A percentile compares a stretch with the other conserved stretches of the same genome.
These are phyloP conservation scores for Xylariomycetidae sp. DNA, from an alignment of 2,329 filamentous ascomycete species.

Conservation along the genomic window DNA sequence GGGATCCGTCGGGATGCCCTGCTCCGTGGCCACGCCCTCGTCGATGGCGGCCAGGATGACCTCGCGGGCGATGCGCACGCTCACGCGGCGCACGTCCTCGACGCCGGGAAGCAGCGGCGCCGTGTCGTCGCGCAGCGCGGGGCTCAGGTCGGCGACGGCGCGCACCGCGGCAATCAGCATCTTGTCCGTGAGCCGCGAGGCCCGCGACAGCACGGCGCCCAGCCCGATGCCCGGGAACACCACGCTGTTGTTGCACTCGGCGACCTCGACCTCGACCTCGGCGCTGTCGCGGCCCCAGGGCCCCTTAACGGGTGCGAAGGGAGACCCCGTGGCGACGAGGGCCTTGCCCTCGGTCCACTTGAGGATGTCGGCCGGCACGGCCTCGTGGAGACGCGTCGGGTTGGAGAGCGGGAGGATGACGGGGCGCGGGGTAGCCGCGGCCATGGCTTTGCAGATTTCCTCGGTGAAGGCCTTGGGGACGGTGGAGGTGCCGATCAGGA, in stretches of 20 bases:
- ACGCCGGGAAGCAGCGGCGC: constrained; percentile 74
- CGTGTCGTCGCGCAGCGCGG: constrained; percentile 58
- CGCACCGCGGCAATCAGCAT: constrained; percentile 80
- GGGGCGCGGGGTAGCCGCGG: constrained; percentile 65
- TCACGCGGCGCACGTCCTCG: constrained; percentile 67
- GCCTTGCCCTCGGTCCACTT: constrained; percentile 75
- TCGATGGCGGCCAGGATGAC: constrained; percentile 69
- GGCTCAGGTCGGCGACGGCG: constrained; percentile 66
- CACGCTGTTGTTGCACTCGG: constrained; percentile 86
- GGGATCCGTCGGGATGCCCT: constrained; percentile 56
- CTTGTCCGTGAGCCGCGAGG: constrained; percentile 62
- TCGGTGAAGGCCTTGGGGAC: constrained; percentile 72
- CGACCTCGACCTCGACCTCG: constrained; percentile 46
- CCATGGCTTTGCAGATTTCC: constrained; percentile 71
- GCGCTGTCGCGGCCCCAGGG: constrained; percentile 45
- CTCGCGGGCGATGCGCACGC: constrained; percentile 68
- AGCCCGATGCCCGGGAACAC: constrained; percentile 85
- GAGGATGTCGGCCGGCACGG: constrained; percentile 69
- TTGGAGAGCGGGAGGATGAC: constrained; percentile 80
- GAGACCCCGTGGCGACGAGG: constrained; percentile 77
- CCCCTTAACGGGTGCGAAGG: constrained; percentile 68
- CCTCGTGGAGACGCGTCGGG: constrained; percentile 79
- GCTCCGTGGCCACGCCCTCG: constrained; percentile 62
- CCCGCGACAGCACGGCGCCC: constrained; percentile 67
- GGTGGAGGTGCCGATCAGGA: constrained; percentile 81